phyloP scores from a whole-genome alignment of 106 monocot genomes.

The Amphibolis antarctica region DNA sequence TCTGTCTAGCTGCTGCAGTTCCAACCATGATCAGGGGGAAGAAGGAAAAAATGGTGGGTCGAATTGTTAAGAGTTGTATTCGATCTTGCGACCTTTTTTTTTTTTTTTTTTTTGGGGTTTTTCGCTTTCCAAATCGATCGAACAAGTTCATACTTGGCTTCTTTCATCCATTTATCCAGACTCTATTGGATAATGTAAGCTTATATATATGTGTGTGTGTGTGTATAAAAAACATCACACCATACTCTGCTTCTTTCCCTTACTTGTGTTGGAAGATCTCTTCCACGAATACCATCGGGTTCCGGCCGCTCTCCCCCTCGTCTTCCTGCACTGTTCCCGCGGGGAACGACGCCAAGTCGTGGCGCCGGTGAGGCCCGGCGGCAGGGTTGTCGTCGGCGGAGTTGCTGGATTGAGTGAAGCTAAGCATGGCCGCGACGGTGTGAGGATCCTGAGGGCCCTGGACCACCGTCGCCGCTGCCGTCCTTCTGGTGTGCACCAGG shows the following conservation, averaged over 20 bases:
- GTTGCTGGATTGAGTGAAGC: background rate
- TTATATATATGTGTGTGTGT: no score
- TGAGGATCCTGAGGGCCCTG: background rate
- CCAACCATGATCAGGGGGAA: no score
- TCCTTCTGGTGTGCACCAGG: background rate
- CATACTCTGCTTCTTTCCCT: background rate
- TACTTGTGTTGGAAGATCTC: slow-evolving; percentile 1
- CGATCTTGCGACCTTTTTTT: no score
- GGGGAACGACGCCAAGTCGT: background rate
- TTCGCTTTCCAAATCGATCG: no score
- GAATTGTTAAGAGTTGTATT: no score
- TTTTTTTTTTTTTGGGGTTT: no score
- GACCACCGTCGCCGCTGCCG: background rate
- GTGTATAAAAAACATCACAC: no score
- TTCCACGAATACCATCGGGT: background rate
- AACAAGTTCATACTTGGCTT: no score
- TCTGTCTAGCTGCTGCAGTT: no score
- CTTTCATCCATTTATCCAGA: no score
- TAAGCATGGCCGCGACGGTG: background rate
- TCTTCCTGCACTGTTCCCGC: background rate
- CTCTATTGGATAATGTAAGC: no score
- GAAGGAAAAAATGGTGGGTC: no score
- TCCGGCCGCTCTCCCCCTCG: background rate
- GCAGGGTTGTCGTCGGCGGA: background rate
- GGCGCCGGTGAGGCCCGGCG: background rate